phyloP scores from a whole-genome alignment of 129 eudicot genomes.

The Erigeron canadensis region DNA sequence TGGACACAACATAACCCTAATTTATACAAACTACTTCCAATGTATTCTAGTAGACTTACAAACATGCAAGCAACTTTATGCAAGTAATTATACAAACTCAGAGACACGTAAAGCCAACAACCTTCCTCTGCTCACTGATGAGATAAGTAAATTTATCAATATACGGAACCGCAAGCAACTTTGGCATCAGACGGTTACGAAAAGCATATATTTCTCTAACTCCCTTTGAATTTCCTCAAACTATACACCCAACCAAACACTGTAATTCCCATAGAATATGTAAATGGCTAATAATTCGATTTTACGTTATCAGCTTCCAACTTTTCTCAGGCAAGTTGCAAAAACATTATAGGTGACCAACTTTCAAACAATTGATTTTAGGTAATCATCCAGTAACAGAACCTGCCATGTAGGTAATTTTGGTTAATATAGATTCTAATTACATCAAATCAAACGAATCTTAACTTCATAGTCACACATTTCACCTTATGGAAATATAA shows the following conservation, averaged over 20 bases:
- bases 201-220: too few relatives aligned
- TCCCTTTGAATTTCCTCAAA: neutral
- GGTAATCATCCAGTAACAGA: conserved; percentile 21
- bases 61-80: too few relatives aligned
- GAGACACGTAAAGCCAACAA: too few relatives aligned
- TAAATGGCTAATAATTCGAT: neutral
- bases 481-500: neutral
- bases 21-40: too few relatives aligned
- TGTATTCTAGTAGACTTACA: too few relatives aligned
- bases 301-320: neutral
- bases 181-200: too few relatives aligned
- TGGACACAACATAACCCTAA: too few relatives aligned
- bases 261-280: neutral
- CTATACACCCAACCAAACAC: neutral
- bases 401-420: conserved; percentile 47
- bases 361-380: neutral
- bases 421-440: conserved; percentile 22
- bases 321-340: too few relatives aligned
- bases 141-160: too few relatives aligned
- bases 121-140: too few relatives aligned
- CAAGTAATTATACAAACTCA: too few relatives aligned
- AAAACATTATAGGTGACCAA: neutral
- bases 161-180: too few relatives aligned
- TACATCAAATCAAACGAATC: neutral
- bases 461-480: neutral